Evolutionary conservation across 2,329 filamentous ascomycete genomes (phyloP).

Genomic region (Acrocalymma vagum): DNA sequence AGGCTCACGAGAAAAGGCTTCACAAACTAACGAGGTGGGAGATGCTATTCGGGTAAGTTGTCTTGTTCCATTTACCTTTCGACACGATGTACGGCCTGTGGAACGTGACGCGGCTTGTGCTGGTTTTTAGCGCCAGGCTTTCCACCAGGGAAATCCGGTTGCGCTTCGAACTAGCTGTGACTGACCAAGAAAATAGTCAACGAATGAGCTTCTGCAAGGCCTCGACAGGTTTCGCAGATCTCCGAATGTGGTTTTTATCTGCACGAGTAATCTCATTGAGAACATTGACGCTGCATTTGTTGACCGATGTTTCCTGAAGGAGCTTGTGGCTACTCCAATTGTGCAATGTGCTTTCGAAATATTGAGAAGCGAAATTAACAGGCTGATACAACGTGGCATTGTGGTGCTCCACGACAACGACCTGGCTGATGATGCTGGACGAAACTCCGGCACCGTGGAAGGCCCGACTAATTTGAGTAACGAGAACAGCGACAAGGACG

Average conservation of each 20-base stretch:
- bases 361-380: constrained; percentile 56
- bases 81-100: too few species aligned
- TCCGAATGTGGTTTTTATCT: constrained; percentile 58
- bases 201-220: constrained; percentile 59
- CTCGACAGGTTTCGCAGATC: constrained; percentile 54
- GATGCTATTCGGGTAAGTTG: constrained; percentile 54
- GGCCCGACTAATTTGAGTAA: too few species aligned
- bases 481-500: too few species aligned
- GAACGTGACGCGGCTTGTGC: too few species aligned
- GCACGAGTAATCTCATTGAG: constrained; percentile 59
- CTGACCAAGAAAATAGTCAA: constrained; percentile 42
- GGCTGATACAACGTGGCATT: constrained; percentile 1
- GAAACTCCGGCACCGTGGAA: too few species aligned
- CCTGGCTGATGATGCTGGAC: background rate
- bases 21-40: constrained; percentile 51
- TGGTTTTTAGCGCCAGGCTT: too few species aligned
- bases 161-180: too few species aligned
- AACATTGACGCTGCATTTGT: constrained; percentile 59
- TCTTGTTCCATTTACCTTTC: background rate
- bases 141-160: too few species aligned
- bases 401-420: constrained; percentile 1
- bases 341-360: constrained; percentile 56
- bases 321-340: constrained; percentile 52
- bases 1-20: constrained; percentile 52
- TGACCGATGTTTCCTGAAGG: constrained; percentile 58